phyloP scores from a whole-genome alignment of 1,284 basidiomycete species.

The Stereum hirsutum region DNA sequence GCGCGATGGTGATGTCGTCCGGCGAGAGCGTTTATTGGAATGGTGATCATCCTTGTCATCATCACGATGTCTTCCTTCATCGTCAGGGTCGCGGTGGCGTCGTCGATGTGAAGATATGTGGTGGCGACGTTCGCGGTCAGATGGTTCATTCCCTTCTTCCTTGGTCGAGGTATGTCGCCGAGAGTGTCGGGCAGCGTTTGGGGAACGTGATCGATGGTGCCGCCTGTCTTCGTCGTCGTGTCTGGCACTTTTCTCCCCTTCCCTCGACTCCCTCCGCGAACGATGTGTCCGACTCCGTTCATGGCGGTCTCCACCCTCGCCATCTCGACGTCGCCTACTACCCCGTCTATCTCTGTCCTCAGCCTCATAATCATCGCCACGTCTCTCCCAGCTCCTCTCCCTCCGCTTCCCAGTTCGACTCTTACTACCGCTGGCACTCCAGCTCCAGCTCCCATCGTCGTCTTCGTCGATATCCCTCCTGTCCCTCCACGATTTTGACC shows the following conservation, averaged over 20 bases:
- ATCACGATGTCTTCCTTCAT: neutral
- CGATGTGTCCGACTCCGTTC: conserved; percentile 16
- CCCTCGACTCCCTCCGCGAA: conserved; percentile 8
- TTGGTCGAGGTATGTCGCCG: neutral
- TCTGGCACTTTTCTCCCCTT: no score
- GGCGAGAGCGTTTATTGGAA: conserved; percentile 2
- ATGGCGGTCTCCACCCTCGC: conserved; percentile 10
- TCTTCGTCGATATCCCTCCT: no score
- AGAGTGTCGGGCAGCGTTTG: neutral
- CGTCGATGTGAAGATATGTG: conserved; percentile 3
- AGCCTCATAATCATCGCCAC: conserved; percentile 34
- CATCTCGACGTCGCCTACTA: conserved; percentile 15
- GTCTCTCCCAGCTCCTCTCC: conserved; percentile 29
- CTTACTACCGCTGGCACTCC: conserved; percentile 14
- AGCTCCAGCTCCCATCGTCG: no score
- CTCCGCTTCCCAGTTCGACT: conserved; percentile 21
- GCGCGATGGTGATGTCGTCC: conserved; percentile 1
- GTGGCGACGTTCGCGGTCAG: neutral
- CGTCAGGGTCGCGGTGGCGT: neutral
- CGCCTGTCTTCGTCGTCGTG: neutral
- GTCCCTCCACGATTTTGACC: no score
- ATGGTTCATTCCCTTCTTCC: neutral
- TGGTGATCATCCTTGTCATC: conserved; percentile 4
- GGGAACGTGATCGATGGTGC: neutral
- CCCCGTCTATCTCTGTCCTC: conserved; percentile 27